Conservation (phyloP, 1,284 basidiomycete species). For the Trichosporon asahii region DNA sequence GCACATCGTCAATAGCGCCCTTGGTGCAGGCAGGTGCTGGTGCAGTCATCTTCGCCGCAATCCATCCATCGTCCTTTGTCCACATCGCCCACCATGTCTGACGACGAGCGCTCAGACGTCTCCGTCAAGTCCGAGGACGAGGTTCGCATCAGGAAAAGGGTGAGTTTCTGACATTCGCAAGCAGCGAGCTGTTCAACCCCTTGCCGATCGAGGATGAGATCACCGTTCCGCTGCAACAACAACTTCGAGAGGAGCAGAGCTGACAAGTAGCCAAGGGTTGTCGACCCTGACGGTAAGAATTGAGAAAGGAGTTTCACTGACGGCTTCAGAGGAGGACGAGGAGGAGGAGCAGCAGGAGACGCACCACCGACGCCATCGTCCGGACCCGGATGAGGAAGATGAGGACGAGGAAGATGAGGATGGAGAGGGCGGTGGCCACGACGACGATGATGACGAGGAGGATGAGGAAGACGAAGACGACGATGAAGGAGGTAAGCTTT, state of each 20-base stretch:
- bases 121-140: slow-evolving; percentile 28
- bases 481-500: slow-evolving; percentile 43
- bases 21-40: not conserved
- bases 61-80: slow-evolving; percentile 18
- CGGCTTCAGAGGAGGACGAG: slow-evolving; percentile 25
- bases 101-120: slow-evolving; percentile 29
- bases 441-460: slow-evolving; percentile 31
- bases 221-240: not conserved
- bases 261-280: slow-evolving; percentile 33
- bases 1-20: not conserved
- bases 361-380: not conserved
- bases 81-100: slow-evolving; percentile 29
- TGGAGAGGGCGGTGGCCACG: slow-evolving; percentile 42
- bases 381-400: slow-evolving; percentile 18
- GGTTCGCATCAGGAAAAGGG: slow-evolving; percentile 37
- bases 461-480: slow-evolving; percentile 59
- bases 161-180: slow-evolving; percentile 23
- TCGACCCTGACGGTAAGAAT: slow-evolving; percentile 41
- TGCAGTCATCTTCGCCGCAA: not conserved
- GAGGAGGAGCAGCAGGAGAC: slow-evolving; percentile 21
- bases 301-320: not conserved
- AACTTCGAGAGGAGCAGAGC: too few relatives aligned
- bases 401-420: slow-evolving; percentile 52
- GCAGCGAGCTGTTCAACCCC: not conserved
- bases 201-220: not conserved